A percentile compares a stretch with the other conserved stretches of the same genome.
phyloP scores from a whole-genome alignment of 129 eudicot genomes.

The Kitagawia praeruptora region DNA sequence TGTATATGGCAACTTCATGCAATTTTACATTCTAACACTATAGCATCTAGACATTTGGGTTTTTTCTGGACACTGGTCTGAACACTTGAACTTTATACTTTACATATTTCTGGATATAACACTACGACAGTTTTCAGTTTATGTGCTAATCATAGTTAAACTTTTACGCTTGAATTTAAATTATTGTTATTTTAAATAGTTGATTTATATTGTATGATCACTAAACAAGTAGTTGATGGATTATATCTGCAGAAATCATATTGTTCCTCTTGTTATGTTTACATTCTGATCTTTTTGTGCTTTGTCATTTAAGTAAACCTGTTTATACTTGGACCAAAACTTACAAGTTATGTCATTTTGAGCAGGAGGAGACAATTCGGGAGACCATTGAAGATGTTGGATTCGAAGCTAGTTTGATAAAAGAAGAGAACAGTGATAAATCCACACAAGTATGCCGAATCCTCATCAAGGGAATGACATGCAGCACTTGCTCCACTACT shows the following conservation, averaged over 20 bases:
- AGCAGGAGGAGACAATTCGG: conserved; percentile 69
- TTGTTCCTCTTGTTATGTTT: background rate
- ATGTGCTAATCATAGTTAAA: background rate
- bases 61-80: background rate
- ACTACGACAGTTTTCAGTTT: background rate
- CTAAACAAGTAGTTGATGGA: background rate
- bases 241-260: background rate
- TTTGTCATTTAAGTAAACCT: background rate
- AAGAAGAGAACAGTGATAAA: conserved; percentile 39
- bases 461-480: conserved; percentile 63
- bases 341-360: background rate
- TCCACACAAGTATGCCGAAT: conserved; percentile 59
- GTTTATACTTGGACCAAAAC: background rate
- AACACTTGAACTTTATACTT: background rate
- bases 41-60: background rate
- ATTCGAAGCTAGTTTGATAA: conserved; percentile 43
- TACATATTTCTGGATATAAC: background rate
- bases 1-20: background rate
- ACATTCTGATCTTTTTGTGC: background rate
- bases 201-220: background rate
- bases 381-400: conserved; percentile 81
- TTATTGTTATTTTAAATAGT: background rate
- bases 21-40: background rate
- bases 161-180: background rate
- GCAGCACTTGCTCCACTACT: conserved; percentile 70